Percentiles rank a stretch among this genome's conserved stretches.
Conservation (phyloP, 1,139 yeast genomes). For the Yamadazyma atlantica region DNA sequence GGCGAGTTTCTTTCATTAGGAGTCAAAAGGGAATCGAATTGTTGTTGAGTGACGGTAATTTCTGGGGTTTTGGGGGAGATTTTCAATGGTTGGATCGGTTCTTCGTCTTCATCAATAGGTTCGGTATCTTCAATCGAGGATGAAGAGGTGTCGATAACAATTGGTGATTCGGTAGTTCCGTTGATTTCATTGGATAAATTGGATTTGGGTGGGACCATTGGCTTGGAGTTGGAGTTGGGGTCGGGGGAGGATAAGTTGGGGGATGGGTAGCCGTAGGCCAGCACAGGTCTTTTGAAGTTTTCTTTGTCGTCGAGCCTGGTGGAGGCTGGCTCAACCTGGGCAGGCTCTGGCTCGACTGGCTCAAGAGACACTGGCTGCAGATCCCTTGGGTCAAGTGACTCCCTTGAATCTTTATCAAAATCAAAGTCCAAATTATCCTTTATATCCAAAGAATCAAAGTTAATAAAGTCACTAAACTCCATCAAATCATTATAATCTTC, state of each 20-base stretch:
- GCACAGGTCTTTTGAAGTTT: not conserved
- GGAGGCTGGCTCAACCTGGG: no score
- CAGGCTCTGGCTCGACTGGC: no score
- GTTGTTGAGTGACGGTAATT: constrained; percentile 15
- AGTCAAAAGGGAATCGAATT: constrained; percentile 10
- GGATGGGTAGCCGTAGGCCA: not conserved
- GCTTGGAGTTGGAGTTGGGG: not conserved
- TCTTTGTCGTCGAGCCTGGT: no score
- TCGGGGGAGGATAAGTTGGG: constrained; percentile 1
- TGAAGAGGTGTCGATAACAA: constrained; percentile 15
- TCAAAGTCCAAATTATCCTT: constrained; percentile 8
- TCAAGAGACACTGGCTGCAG: no score
- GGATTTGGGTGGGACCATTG: not conserved
- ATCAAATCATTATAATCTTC: constrained; percentile 36
- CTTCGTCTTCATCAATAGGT: constrained; percentile 6
- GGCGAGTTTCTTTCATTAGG: constrained; percentile 15
- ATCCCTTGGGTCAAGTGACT: not conserved
- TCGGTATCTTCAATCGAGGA: constrained; percentile 11
- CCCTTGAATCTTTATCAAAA: not conserved
- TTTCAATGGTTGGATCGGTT: constrained; percentile 16
- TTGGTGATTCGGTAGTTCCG: constrained; percentile 14
- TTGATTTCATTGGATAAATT: no score
- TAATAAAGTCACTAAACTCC: constrained; percentile 67
- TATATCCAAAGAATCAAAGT: constrained; percentile 44
- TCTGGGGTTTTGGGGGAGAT: constrained; percentile 14